These are phyloP conservation scores for Erodium maritimum DNA, from an alignment of 345 rosid genomes.

Conservation along the genomic window DNA sequence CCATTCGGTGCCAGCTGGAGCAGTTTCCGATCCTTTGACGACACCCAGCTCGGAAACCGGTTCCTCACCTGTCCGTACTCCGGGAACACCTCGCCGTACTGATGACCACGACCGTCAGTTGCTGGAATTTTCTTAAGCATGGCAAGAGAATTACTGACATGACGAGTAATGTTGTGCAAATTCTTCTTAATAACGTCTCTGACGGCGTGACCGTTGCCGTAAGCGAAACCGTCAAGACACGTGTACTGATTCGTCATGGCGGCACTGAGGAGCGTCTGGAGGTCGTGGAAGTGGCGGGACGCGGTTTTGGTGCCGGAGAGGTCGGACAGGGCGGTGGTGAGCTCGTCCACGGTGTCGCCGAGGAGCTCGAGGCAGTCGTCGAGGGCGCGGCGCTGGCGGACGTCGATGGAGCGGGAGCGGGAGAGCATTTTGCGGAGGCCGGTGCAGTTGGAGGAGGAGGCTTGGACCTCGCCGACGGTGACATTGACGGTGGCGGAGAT, in stretches of 20 bases:
- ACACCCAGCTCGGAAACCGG: slow-evolving; percentile 56
- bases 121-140: slow-evolving; percentile 54
- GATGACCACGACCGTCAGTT: slow-evolving; percentile 10
- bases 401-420: slow-evolving; percentile 14
- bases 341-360: slow-evolving; percentile 32
- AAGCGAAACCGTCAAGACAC: slow-evolving; percentile 72
- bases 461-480: slow-evolving; percentile 34
- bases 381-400: slow-evolving; percentile 35
- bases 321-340: slow-evolving; percentile 28
- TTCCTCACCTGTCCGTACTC: slow-evolving; percentile 27
- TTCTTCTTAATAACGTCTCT: slow-evolving; percentile 29
- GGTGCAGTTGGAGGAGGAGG: slow-evolving; percentile 40
- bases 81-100: slow-evolving; percentile 16
- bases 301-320: slow-evolving; percentile 23
- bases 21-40: slow-evolving; percentile 31
- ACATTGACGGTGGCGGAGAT: slow-evolving; percentile 39
- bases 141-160: slow-evolving; percentile 48
- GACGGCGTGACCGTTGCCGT: slow-evolving; percentile 19
- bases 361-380: slow-evolving; percentile 62
- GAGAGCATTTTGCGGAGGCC: slow-evolving; percentile 13
- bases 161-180: slow-evolving; percentile 45
- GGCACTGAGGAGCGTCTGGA: slow-evolving; percentile 53
- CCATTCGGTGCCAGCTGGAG: slow-evolving; percentile 24
- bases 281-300: slow-evolving; percentile 26
- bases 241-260: slow-evolving; percentile 89